Percentiles rank a stretch among this genome's conserved stretches.
These are phyloP conservation scores for Baorangia bicolor DNA, from an alignment of 768 basidiomycete genomes.

Conservation along the genomic window DNA sequence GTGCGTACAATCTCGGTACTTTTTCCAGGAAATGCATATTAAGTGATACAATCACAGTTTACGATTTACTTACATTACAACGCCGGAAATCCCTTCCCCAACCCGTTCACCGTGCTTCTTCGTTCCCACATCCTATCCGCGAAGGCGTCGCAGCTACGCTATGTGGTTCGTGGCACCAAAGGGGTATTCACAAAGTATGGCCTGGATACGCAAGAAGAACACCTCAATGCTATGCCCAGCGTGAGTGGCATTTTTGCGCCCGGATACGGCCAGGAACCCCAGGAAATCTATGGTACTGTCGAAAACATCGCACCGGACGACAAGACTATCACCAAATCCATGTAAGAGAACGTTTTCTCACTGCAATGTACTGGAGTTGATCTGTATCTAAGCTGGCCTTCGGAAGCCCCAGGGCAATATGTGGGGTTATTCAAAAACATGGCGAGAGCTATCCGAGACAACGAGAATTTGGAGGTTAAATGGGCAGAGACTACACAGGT, in stretches of 20 bases:
- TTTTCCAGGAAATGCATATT: neutral
- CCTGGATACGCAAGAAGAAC: constrained; percentile 76
- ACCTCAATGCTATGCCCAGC: constrained; percentile 56
- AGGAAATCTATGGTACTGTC: constrained; percentile 59
- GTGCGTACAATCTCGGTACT: constrained; percentile 37
- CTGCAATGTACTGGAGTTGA: constrained; percentile 24
- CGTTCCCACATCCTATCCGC: constrained; percentile 71
- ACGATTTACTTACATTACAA: constrained; percentile 53
- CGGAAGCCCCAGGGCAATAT: constrained; percentile 57
- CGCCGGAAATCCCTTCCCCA: constrained; percentile 37
- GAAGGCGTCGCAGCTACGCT: constrained; percentile 65
- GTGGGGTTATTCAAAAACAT: constrained; percentile 63
- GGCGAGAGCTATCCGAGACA: constrained; percentile 57
- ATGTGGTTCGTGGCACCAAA: constrained; percentile 64
- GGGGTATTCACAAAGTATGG: constrained; percentile 77
- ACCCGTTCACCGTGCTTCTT: constrained; percentile 65
- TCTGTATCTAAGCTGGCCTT: constrained; percentile 54
- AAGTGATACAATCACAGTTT: constrained; percentile 36
- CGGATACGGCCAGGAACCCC: constrained; percentile 60
- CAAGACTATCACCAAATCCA: constrained; percentile 27
- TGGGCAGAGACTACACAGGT: constrained; percentile 73
- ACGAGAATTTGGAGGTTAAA: constrained; percentile 56
- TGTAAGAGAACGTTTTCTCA: constrained; percentile 30
- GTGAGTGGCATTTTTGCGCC: constrained; percentile 45
- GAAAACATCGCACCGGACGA: constrained; percentile 55